Conservation (phyloP, 768 basidiomycete genomes). For the Termitomyces sp. region DNA sequence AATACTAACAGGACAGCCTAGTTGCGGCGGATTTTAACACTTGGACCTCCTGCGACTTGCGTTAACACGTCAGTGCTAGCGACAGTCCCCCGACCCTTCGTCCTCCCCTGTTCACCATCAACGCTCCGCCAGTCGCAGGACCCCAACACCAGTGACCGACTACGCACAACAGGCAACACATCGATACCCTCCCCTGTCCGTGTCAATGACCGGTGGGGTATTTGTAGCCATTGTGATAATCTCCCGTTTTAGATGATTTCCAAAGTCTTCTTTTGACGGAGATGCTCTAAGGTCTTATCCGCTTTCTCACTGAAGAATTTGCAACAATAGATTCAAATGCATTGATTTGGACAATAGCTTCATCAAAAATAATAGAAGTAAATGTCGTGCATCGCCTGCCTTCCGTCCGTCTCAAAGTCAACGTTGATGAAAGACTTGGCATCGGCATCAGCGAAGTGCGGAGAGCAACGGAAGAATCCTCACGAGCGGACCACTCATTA, state of each 20-base stretch:
- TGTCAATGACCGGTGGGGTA: background rate
- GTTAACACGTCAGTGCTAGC: background rate
- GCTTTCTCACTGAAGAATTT: background rate
- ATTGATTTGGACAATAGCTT: background rate
- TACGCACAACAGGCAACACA: slow-evolving; percentile 7
- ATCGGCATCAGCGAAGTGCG: no score
- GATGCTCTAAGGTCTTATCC: background rate
- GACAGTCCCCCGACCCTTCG: background rate
- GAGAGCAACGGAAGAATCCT: no score
- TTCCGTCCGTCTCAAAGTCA: no score
- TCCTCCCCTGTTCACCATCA: background rate
- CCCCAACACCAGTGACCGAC: background rate
- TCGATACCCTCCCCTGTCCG: slow-evolving; percentile 11
- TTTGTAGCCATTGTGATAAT: no score
- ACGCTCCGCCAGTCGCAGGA: slow-evolving; percentile 2
- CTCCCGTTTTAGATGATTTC: no score
- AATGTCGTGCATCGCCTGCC: no score
- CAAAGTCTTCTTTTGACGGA: background rate
- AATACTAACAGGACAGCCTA: slow-evolving; percentile 5
- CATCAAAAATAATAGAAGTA: background rate
- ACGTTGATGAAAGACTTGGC: no score
- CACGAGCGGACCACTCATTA: no score
- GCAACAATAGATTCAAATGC: background rate
- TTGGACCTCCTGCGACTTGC: slow-evolving; percentile 8
- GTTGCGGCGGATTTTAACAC: slow-evolving; percentile 6